Evolutionary conservation across 2,329 filamentous ascomycete genomes (phyloP).

Genomic region (Arthrobotrys entomopaga): DNA sequence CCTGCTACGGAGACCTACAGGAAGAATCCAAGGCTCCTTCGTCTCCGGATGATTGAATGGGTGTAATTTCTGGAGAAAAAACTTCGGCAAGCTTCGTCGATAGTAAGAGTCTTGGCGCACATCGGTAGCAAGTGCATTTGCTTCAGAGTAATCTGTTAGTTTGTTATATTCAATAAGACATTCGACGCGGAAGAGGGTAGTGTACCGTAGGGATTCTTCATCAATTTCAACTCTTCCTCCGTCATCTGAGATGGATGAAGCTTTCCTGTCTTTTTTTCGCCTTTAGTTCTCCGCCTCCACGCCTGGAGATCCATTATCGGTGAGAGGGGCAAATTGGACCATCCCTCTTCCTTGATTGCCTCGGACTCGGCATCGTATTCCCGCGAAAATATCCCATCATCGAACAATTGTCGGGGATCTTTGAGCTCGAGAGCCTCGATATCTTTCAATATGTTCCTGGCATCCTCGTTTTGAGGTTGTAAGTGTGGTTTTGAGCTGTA

Average conservation of each 20-base stretch:
- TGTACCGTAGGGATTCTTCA: constrained; percentile 55
- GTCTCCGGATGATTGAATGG: constrained; percentile 56
- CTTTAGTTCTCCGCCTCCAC: constrained; percentile 41
- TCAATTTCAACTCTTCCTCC: constrained; percentile 41
- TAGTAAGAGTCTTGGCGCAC: constrained; percentile 56
- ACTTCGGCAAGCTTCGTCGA: constrained; percentile 54
- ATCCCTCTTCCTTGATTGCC: constrained; percentile 1
- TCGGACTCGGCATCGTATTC: constrained; percentile 2
- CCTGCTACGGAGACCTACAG: constrained; percentile 46
- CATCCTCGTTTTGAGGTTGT: constrained; percentile 17
- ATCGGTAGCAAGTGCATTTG: constrained; percentile 55
- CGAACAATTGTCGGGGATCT: constrained; percentile 32
- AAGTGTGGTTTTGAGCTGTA: constrained; percentile 20
- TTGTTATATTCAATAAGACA: not conserved
- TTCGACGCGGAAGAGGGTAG: no score
- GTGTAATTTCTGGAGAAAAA: constrained; percentile 56
- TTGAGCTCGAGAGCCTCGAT: constrained; percentile 17
- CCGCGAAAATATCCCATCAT: constrained; percentile 19
- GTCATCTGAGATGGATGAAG: constrained; percentile 42
- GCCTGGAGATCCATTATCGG: constrained; percentile 41
- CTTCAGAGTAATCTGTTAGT: constrained; percentile 22
- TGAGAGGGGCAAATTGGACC: constrained; percentile 16
- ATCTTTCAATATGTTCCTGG: constrained; percentile 27
- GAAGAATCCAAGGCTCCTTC: constrained; percentile 56
- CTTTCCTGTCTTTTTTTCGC: constrained; percentile 26